Evolutionary conservation across 2,329 filamentous ascomycete species (phyloP).

Genomic region (Calonectria honghensis): DNA sequence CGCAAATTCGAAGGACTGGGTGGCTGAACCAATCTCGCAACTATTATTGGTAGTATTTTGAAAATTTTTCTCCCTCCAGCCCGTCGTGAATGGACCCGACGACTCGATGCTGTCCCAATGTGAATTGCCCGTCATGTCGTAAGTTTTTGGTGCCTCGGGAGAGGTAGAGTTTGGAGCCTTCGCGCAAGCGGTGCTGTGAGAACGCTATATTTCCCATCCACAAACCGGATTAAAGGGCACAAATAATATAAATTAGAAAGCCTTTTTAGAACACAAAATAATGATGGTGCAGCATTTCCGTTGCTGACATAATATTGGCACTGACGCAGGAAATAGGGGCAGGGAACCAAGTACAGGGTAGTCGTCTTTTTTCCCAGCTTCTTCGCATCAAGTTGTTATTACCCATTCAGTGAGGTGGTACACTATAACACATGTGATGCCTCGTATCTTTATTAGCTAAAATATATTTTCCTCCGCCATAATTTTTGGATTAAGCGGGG

Average conservation of each 20-base stretch:
- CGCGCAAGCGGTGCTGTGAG: neutral
- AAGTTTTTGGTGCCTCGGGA: neutral
- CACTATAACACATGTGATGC: too few relatives aligned
- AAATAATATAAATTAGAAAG: too few relatives aligned
- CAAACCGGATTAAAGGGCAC: too few relatives aligned
- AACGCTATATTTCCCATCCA: too few relatives aligned
- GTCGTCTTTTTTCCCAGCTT: neutral
- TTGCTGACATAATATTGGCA: too few relatives aligned
- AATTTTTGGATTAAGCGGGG: too few relatives aligned
- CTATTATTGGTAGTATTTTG: neutral
- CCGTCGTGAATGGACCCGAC: neutral
- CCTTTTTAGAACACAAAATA: too few relatives aligned
- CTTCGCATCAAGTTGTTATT: neutral
- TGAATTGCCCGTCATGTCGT: neutral
- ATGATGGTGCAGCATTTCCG: too few relatives aligned
- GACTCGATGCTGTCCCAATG: neutral
- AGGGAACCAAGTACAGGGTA: neutral
- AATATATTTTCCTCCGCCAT: too few relatives aligned
- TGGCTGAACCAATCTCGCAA: neutral
- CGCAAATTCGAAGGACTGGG: neutral
- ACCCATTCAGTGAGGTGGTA: neutral
- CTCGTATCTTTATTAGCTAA: too few relatives aligned
- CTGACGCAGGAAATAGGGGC: too few relatives aligned
- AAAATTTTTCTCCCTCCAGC: neutral
- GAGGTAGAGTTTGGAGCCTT: too few relatives aligned